phyloP scores from a whole-genome alignment of 495 filamentous ascomycete species.

The Viridothelium virens region DNA sequence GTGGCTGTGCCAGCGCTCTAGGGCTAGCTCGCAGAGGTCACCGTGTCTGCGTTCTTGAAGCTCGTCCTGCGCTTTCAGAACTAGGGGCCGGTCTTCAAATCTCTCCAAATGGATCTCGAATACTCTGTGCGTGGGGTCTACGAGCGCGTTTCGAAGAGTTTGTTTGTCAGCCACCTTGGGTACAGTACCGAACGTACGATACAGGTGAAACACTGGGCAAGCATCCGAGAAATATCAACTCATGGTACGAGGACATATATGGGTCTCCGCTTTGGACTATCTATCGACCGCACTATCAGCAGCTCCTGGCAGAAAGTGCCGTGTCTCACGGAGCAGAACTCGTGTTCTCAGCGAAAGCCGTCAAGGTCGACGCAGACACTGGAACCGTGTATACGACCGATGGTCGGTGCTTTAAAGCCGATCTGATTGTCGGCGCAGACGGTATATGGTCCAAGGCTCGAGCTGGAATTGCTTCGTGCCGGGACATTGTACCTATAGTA shows the following conservation, averaged over 20 bases:
- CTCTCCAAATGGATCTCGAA: not conserved
- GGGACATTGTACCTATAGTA: conserved; percentile 1
- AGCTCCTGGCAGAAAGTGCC: not conserved
- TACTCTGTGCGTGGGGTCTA: not conserved
- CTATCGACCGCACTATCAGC: not conserved
- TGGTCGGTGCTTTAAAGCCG: not conserved
- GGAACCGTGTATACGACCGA: not conserved
- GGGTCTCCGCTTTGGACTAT: not conserved
- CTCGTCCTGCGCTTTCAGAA: not conserved
- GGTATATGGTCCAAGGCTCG: not conserved
- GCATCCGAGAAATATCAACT: not conserved
- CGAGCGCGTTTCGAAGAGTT: not conserved
- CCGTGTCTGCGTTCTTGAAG: not conserved
- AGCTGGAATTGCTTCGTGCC: not conserved
- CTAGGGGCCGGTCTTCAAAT: not conserved
- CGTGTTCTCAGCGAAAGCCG: not conserved
- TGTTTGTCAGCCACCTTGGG: not conserved
- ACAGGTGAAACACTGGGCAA: not conserved
- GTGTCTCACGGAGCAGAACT: not conserved
- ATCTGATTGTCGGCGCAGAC: not conserved
- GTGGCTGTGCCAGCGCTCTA: not conserved
- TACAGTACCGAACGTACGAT: not conserved
- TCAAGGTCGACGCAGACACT: not conserved
- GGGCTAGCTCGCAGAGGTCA: not conserved
- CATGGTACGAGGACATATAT: not conserved